Conservation (phyloP, 352 stramenopile genomes). For the Phytophthora ramorum region DNA sequence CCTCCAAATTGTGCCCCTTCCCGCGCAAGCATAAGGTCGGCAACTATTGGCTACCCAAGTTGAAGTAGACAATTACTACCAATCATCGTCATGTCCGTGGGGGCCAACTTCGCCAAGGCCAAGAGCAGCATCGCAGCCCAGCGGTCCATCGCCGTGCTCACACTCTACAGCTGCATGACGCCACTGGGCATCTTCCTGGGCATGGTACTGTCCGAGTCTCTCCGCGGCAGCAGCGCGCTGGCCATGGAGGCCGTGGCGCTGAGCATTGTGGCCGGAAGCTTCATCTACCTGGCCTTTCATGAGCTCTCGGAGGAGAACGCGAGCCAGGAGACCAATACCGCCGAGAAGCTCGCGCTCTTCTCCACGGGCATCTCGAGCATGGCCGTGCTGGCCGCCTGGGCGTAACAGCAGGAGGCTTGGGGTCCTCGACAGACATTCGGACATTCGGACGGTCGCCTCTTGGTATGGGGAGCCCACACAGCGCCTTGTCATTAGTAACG, state of each 20-base stretch:
- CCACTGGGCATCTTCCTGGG: slow-evolving; percentile 65
- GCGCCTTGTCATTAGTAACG: slow-evolving; percentile 17
- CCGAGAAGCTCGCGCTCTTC: slow-evolving; percentile 67
- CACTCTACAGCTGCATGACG: slow-evolving; percentile 76
- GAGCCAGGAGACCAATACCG: slow-evolving; percentile 39
- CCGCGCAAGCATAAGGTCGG: not conserved
- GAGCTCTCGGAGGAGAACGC: slow-evolving; percentile 67
- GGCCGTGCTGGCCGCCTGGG: slow-evolving; percentile 57
- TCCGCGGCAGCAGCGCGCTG: slow-evolving; percentile 52
- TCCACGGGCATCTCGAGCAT: slow-evolving; percentile 52
- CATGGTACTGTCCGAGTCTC: slow-evolving; percentile 56
- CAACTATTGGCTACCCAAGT: not conserved
- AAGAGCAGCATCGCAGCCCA: slow-evolving; percentile 56
- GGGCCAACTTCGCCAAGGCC: slow-evolving; percentile 67
- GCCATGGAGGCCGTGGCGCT: slow-evolving; percentile 47
- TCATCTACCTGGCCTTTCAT: slow-evolving; percentile 77
- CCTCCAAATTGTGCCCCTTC: slow-evolving; percentile 15
- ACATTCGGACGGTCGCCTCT: slow-evolving; percentile 11
- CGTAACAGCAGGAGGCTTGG: slow-evolving; percentile 32
- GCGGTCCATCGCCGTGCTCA: slow-evolving; percentile 57
- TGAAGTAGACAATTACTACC: slow-evolving; percentile 16
- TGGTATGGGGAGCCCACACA: slow-evolving; percentile 5
- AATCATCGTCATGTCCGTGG: slow-evolving; percentile 72
- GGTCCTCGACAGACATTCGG: slow-evolving; percentile 1
- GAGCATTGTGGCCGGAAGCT: slow-evolving; percentile 63